These are phyloP conservation scores for Otatea glauca DNA, from an alignment of 176 grass and related monocot species.

Conservation along the genomic window DNA sequence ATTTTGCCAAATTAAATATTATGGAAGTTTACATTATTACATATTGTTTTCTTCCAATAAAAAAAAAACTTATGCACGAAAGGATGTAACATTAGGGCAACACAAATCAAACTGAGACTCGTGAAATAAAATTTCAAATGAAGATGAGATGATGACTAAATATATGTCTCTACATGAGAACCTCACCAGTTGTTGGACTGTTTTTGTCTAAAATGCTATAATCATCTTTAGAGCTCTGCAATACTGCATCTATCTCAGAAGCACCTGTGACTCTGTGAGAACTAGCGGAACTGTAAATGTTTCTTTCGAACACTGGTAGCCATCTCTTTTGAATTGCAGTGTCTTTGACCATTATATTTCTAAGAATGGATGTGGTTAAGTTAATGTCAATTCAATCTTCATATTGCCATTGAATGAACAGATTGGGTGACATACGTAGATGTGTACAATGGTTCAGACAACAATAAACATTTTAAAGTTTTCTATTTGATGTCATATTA, in stretches of 20 bases:
- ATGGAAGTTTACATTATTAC: neutral
- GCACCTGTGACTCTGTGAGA: neutral
- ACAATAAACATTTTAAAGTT: neutral
- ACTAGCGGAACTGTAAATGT: neutral
- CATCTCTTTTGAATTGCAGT: conserved; percentile 27
- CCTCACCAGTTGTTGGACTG: neutral
- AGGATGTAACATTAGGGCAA: neutral
- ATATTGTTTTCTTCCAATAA: conserved; percentile 11
- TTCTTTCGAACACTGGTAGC: neutral
- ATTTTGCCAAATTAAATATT: conserved; percentile 15
- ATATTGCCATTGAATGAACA: neutral
- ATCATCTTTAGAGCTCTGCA: conserved; percentile 2
- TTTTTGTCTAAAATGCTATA: neutral
- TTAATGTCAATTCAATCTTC: neutral
- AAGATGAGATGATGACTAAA: neutral
- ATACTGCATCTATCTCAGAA: neutral
- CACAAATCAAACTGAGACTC: conserved; percentile 1
- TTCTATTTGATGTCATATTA: conserved; percentile 16
- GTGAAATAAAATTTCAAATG: neutral
- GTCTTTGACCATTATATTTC: conserved; percentile 11
- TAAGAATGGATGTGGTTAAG: neutral
- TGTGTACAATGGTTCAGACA: conserved; percentile 12
- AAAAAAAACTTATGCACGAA: conserved; percentile 20
- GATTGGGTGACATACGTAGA: neutral
- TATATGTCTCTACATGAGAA: conserved; percentile 16